Conservation (phyloP, 495 filamentous ascomycete species). For the Pseudomonodictys pantanalensis region DNA sequence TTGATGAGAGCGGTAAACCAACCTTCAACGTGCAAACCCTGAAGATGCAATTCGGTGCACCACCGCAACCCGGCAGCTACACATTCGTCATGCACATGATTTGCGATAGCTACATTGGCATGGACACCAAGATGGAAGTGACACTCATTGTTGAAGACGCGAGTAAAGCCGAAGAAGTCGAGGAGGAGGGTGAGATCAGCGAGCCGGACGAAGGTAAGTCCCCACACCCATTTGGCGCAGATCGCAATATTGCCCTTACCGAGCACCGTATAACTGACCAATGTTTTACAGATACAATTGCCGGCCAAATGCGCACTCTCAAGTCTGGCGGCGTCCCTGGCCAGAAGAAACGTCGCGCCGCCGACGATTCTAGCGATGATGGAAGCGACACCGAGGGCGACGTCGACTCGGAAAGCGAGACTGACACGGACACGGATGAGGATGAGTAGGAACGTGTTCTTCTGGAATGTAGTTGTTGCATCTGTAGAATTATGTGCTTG, state of each 20-base stretch:
- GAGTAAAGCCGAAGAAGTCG: slow-evolving; percentile 74
- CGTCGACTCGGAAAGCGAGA: slow-evolving; percentile 48
- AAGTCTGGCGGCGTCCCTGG: slow-evolving; percentile 61
- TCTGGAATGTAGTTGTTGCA: too few species aligned
- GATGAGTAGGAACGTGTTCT: slow-evolving; percentile 38
- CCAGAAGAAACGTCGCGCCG: slow-evolving; percentile 50
- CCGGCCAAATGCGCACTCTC: slow-evolving; percentile 89
- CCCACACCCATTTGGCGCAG: slow-evolving; percentile 1
- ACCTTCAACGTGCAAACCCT: slow-evolving; percentile 92
- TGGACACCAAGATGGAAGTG: slow-evolving; percentile 85
- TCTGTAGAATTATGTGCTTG: too few species aligned
- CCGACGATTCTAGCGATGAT: slow-evolving; percentile 56
- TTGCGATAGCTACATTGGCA: slow-evolving; percentile 90
- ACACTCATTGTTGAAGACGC: slow-evolving; percentile 86
- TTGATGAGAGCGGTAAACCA: slow-evolving; percentile 67
- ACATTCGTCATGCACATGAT: slow-evolving; percentile 88
- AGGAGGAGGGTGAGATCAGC: slow-evolving; percentile 88
- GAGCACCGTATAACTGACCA: slow-evolving; percentile 7
- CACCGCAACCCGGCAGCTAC: slow-evolving; percentile 87
- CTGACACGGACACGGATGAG: slow-evolving; percentile 80
- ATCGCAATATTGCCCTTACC: background rate
- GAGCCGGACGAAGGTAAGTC: slow-evolving; percentile 93
- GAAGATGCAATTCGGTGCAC: slow-evolving; percentile 96
- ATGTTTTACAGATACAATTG: slow-evolving; percentile 76
- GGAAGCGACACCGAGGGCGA: slow-evolving; percentile 54